These are phyloP conservation scores for Quercus tomentella DNA, from an alignment of 331 rosid species.

Conservation along the genomic window DNA sequence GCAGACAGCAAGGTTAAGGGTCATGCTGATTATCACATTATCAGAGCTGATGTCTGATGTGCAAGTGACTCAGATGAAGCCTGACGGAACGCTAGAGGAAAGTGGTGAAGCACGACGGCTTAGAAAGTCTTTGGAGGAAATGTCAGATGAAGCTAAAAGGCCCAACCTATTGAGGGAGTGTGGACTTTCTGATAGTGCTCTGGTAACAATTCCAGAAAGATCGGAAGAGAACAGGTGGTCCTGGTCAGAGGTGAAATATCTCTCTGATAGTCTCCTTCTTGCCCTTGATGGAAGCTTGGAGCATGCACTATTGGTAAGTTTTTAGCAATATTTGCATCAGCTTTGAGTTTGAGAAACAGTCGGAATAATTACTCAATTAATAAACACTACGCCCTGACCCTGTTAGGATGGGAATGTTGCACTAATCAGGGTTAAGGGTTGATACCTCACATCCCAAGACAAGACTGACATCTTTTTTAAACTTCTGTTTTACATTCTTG, in stretches of 20 bases:
- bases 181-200: constrained; percentile 70
- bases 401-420: background rate
- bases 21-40: constrained; percentile 87
- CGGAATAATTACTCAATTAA: background rate
- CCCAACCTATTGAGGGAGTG: constrained; percentile 61
- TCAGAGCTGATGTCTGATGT: constrained; percentile 98
- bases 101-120: constrained; percentile 97
- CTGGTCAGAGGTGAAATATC: constrained; percentile 88
- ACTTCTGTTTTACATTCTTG: background rate
- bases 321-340: background rate
- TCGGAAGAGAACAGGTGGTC: constrained; percentile 76
- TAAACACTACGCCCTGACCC: background rate
- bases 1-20: constrained; percentile 97
- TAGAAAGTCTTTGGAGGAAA: constrained; percentile 75
- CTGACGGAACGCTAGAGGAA: constrained; percentile 94
- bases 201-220: constrained; percentile 65
- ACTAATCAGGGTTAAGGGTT: background rate
- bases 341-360: background rate
- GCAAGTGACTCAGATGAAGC: constrained; percentile 98
- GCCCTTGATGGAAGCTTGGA: constrained; percentile 97
- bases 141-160: constrained; percentile 76
- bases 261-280: constrained; percentile 79
- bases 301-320: constrained; percentile 85
- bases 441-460: background rate
- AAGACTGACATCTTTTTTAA: background rate